phyloP scores from a whole-genome alignment of 768 basidiomycete species.

The Boletellus ananiceps region DNA sequence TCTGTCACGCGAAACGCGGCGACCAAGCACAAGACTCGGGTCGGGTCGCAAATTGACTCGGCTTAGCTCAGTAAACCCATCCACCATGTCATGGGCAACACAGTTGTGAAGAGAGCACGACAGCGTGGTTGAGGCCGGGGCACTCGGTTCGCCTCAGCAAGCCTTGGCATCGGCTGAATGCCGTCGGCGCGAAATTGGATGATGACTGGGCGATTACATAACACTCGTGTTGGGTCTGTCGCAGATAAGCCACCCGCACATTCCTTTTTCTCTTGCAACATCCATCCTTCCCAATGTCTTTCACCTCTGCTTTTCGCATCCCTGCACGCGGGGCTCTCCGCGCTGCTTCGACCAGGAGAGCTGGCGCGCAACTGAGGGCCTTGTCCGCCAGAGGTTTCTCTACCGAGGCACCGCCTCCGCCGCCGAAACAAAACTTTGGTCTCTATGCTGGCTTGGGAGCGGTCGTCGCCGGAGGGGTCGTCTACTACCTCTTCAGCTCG shows the following conservation, averaged over 20 bases:
- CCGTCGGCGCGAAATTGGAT: neutral
- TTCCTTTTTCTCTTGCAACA: neutral
- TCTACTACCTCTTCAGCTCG: slow-evolving; percentile 56
- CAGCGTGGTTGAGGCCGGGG: too few relatives aligned
- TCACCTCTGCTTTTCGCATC: slow-evolving; percentile 44
- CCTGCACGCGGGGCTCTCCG: slow-evolving; percentile 44
- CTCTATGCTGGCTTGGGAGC: slow-evolving; percentile 62
- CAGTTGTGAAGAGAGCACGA: too few relatives aligned
- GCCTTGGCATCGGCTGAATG: too few relatives aligned
- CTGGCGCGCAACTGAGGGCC: slow-evolving; percentile 32
- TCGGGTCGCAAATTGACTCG: too few relatives aligned
- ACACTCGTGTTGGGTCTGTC: neutral
- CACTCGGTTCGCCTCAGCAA: too few relatives aligned
- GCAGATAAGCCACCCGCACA: slow-evolving; percentile 13
- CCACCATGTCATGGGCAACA: too few relatives aligned
- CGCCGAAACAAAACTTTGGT: slow-evolving; percentile 50
- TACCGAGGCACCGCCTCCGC: slow-evolving; percentile 41
- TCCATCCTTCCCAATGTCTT: slow-evolving; percentile 45
- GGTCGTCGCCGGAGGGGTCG: slow-evolving; percentile 55
- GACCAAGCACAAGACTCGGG: too few relatives aligned
- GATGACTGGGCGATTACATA: slow-evolving; percentile 13
- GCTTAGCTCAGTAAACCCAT: too few relatives aligned
- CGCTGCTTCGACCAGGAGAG: slow-evolving; percentile 26
- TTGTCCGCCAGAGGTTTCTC: slow-evolving; percentile 55
- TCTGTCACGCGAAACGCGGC: neutral